Evolutionary conservation across 2,329 filamentous ascomycete species (phyloP), one percentile per base, ranked within the genome.

Genomic region (Aureobasidium sp.): DNA sequence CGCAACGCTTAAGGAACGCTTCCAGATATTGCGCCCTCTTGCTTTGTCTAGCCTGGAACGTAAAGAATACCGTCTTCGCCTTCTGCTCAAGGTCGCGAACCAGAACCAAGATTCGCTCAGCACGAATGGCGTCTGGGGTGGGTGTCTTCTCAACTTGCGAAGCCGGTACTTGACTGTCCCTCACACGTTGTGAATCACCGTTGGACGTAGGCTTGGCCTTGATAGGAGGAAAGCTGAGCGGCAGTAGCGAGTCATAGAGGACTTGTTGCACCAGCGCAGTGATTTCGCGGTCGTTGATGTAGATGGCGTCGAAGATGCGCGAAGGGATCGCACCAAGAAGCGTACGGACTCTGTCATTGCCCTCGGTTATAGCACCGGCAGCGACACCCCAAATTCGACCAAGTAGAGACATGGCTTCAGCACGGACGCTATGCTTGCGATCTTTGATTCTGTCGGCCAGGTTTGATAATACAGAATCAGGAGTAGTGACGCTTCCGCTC

Each of bases 331-430:
- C 87, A 7, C 87, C 88, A 14, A 99, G 79, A n/a, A 93, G 83
- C 11, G 84, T 79, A 14, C 82, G 83, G 22, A 96, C 87, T 20
- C 82, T 79, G 67, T 96, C 90, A 68, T 93, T 88, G 15, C 90
- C 90, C 58, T 88, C 85, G 27, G 90, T 86, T 68, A 99, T 89
- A 69, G 96, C 92, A 20, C 91, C 90, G 20, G 87, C 85, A 14
- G 90, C 93, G 20, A 95, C 92, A n/a, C 90, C 92, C 94, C 94
- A 99, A 31, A 97, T 86, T 65, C 87, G 90, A 12, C 85, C 90
- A 1, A 97, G 79, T 9, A 95, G 81, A 56, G 86, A 87, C 84
- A 96, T 96, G 27, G 91, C 92, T 68, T 93, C 90, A 42, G 89
- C 86, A 62, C 93, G 89, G 12, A 99, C 90, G 45, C 84, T 80